Conservation (phyloP, 2,329 filamentous ascomycete species). For the Xylogone sp. region DNA sequence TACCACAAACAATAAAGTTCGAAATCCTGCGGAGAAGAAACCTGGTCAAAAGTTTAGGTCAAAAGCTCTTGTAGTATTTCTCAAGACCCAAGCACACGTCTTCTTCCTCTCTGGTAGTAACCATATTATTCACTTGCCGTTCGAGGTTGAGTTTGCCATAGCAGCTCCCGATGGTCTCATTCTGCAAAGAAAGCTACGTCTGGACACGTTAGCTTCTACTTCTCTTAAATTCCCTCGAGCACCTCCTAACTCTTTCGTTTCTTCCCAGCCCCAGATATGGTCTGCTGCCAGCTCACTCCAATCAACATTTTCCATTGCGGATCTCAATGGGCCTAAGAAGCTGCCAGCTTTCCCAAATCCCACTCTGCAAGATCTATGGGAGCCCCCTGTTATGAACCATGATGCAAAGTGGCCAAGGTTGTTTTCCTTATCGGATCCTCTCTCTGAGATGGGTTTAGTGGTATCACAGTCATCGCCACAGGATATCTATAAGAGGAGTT, state of each 20-base stretch:
- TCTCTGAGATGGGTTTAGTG: conserved; percentile 81
- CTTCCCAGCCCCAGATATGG: conserved; percentile 57
- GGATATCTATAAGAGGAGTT: conserved; percentile 33
- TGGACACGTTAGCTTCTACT: conserved; percentile 45
- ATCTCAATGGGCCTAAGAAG: conserved; percentile 50
- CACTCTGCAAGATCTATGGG: conserved; percentile 56
- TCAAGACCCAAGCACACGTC: conserved; percentile 89
- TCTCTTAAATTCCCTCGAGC: conserved; percentile 56
- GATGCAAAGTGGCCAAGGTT: conserved; percentile 68
- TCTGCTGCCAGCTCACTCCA: conserved; percentile 44
- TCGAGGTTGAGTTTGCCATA: conserved; percentile 86
- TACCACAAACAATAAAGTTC: conserved; percentile 16
- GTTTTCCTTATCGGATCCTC: conserved; percentile 79
- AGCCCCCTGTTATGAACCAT: conserved; percentile 46
- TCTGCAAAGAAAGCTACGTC: conserved; percentile 72
- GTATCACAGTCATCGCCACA: conserved; percentile 52
- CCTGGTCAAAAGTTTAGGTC: conserved; percentile 28
- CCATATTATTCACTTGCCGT: conserved; percentile 89
- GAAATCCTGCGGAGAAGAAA: conserved; percentile 7
- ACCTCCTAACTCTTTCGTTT: conserved; percentile 80
- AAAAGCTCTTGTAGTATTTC: conserved; percentile 80
- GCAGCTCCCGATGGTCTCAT: conserved; percentile 79
- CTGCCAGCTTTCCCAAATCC: conserved; percentile 48
- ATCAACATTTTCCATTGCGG: conserved; percentile 53
- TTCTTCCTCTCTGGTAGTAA: conserved; percentile 86